Base-by-base conservation (phyloP, 495 filamentous ascomycete species). In the Xylaria venustula region DNA sequence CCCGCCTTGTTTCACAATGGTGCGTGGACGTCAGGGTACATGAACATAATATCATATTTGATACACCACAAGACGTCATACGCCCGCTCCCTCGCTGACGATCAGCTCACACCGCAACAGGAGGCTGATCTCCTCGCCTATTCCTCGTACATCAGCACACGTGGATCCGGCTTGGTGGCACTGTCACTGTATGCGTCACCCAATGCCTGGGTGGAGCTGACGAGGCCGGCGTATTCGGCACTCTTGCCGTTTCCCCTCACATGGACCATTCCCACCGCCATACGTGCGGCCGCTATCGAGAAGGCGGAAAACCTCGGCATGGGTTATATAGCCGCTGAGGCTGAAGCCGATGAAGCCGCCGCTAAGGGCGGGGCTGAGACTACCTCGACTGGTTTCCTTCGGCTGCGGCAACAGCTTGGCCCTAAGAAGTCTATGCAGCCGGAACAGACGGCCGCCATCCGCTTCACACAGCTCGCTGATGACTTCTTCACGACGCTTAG, bases 131-230 rank as follows among this genome's bases (percentile, higher is more conserved):
- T 87, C 46, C 78, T 86, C 50, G 89, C 94, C 55, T 84, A 93
- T 48, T 74, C 76, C n/a, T 71, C 89, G 58, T 90, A 88, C 70
- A 65, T 92, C 58, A 79, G 82, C 67, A 79, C 83, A 26, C 84
- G 85, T 63, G 87, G 83, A 44, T 79, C 85, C 64, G 79, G 84
- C 20, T 85, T 95, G 54, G 63, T 94, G 64, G 85, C 90, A 63
- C 85, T 93, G 65, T 92, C 85, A 53, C 87, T 98, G 64, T 98
- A 94, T 75, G 87, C 92, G 68, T 94, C 91, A 40, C 88, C 86
- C 63, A 83, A 88, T 59, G 97, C 97, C 75, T 98, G 92, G 80
- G 79, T 82, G 59, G 67, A 74, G 48, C 71, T 79, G 37, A 96
- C 91, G 34, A 86, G 89, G 7, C 90, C 91, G 8, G 85, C 90